Percentiles rank a stretch among this genome's conserved stretches.
phyloP scores from a whole-genome alignment of 176 grass and related monocot genomes.

The bread wheat (Triticum aestivum) region DNA sequence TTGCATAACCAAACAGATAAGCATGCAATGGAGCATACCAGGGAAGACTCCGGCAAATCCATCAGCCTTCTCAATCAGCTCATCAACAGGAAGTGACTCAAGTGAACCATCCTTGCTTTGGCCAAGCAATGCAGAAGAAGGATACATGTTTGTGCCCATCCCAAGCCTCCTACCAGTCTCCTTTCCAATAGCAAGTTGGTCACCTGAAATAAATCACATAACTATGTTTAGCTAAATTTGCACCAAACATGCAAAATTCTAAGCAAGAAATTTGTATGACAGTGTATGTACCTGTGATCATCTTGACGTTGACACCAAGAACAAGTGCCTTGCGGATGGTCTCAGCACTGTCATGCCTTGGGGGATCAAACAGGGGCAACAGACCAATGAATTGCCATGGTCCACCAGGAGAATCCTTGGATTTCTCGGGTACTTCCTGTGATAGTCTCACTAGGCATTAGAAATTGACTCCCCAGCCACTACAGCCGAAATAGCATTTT shows the following conservation, averaged over 20 bases:
- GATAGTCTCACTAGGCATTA: conserved; percentile 20
- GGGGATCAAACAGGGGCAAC: conserved; percentile 92
- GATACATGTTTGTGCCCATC: conserved; percentile 99
- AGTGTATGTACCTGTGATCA: conserved; percentile 80
- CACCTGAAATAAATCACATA: conserved; percentile 53
- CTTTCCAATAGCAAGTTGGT: conserved; percentile 97
- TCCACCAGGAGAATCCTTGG: conserved; percentile 65
- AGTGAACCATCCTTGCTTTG: conserved; percentile 75
- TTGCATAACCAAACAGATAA: background rate
- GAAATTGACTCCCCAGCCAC: background rate
- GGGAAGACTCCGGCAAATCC: conserved; percentile 99
- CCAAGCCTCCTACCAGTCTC: conserved; percentile 97
- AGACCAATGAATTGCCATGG: conserved; percentile 97
- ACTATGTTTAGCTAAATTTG: background rate
- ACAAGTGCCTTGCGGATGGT: conserved; percentile 94
- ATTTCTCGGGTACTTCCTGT: conserved; percentile 96
- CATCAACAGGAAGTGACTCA: conserved; percentile 76
- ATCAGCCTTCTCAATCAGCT: conserved; percentile 98
- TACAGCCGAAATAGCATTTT: background rate
- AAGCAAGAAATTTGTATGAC: background rate
- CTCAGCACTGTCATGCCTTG: conserved; percentile 97
- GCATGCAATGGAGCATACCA: conserved; percentile 34
- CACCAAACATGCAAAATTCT: background rate
- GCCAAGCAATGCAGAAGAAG: conserved; percentile 89
- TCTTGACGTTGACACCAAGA: conserved; percentile 98